Conservation (phyloP, 2,329 filamentous ascomycete genomes). For the Pseudogymnoascus sp. region DNA sequence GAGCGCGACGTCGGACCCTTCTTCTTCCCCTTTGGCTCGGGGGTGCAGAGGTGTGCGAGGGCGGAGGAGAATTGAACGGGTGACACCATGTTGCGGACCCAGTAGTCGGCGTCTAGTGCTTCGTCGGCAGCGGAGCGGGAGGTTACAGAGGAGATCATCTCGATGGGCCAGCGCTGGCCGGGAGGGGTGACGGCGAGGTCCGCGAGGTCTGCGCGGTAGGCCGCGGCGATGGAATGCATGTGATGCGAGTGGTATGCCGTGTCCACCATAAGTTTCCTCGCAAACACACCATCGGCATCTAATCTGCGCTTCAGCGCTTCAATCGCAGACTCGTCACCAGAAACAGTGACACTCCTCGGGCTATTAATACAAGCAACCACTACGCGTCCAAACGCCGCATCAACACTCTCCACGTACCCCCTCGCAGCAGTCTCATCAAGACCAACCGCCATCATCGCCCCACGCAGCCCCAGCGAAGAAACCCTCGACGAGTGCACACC, state of each 20-base stretch:
- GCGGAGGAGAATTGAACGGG: conserved; percentile 35
- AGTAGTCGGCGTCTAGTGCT: conserved; percentile 31
- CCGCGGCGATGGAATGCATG: conserved; percentile 27
- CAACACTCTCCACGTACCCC: conserved; percentile 23
- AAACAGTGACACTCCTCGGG: conserved; percentile 23
- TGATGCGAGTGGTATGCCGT: conserved; percentile 29
- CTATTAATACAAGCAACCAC: conserved; percentile 31
- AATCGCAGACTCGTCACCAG: conserved; percentile 17
- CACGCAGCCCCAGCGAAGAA: conserved; percentile 27
- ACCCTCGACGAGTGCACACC: conserved; percentile 29
- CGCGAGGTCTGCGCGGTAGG: conserved; percentile 18
- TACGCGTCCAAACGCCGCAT: conserved; percentile 23
- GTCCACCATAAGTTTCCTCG: conserved; percentile 19
- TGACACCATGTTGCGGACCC: conserved; percentile 39
- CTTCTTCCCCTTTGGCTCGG: neutral
- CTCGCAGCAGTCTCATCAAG: conserved; percentile 27
- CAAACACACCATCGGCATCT: conserved; percentile 16
- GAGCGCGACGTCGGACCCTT: neutral
- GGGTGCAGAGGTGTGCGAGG: conserved; percentile 13
- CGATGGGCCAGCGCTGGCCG: conserved; percentile 16
- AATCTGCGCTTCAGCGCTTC: conserved; percentile 14
- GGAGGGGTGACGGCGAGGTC: conserved; percentile 24
- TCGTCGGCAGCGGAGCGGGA: conserved; percentile 12
- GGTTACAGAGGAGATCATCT: neutral
- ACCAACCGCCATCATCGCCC: conserved; percentile 51